These are phyloP conservation scores for Candida palmyrensis DNA, from an alignment of 805 yeast species.

Conservation along the genomic window DNA sequence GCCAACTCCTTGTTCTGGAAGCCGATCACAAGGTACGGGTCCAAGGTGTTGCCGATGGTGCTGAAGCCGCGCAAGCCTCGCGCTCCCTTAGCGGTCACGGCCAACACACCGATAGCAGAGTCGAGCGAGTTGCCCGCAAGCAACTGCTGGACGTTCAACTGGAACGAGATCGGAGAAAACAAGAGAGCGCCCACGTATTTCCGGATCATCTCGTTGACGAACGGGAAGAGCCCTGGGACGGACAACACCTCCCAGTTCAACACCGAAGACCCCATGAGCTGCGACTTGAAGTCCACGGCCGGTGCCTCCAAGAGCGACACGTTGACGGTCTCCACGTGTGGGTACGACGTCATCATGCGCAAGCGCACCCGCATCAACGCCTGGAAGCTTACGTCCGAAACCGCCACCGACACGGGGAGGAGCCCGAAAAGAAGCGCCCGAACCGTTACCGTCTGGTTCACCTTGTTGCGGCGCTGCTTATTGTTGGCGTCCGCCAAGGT, in stretches of 20 bases:
- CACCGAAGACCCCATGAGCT: slow-evolving; percentile 70
- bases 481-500: slow-evolving; percentile 77
- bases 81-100: slow-evolving; percentile 63
- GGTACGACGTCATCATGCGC: slow-evolving; percentile 86
- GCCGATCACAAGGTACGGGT: slow-evolving; percentile 81
- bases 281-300: slow-evolving; percentile 76
- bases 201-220: slow-evolving; percentile 78
- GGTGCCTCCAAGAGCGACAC: slow-evolving; percentile 85
- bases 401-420: slow-evolving; percentile 63
- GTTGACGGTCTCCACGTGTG: slow-evolving; percentile 89
- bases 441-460: slow-evolving; percentile 75
- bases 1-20: slow-evolving; percentile 56
- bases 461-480: slow-evolving; percentile 78
- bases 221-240: slow-evolving; percentile 80
- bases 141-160: slow-evolving; percentile 86
- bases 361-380: slow-evolving; percentile 75
- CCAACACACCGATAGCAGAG: slow-evolving; percentile 83
- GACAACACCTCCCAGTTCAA: slow-evolving; percentile 85
- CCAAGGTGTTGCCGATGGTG: slow-evolving; percentile 71
- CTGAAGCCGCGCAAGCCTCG: slow-evolving; percentile 64
- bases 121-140: slow-evolving; percentile 75
- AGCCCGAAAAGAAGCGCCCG: slow-evolving; percentile 81
- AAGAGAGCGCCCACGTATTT: slow-evolving; percentile 87
- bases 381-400: slow-evolving; percentile 73
- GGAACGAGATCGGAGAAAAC: slow-evolving; percentile 87